phyloP scores from a whole-genome alignment of 1,284 basidiomycete genomes.

The Prillingera fragicola region DNA sequence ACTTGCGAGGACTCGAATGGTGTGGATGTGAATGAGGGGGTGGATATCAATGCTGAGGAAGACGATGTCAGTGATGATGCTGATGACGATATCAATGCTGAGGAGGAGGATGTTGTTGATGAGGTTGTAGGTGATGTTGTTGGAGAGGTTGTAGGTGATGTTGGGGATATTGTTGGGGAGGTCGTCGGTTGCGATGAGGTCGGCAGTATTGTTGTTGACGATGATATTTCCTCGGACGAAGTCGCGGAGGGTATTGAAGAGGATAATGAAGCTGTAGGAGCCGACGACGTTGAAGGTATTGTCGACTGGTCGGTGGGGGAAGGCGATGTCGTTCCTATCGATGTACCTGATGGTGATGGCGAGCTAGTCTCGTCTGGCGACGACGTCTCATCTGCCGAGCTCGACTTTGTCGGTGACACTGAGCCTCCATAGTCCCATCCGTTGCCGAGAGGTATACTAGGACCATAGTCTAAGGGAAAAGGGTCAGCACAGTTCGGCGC shows the following conservation, averaged over 20 bases:
- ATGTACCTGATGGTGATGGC: neutral
- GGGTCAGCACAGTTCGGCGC: neutral
- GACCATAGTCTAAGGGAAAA: conserved; percentile 20
- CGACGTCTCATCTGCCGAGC: neutral
- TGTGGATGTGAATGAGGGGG: neutral
- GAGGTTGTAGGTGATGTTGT: neutral
- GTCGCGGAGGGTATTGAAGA: neutral
- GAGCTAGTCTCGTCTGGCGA: neutral
- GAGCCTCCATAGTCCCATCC: conserved; percentile 26
- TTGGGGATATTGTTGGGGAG: neutral
- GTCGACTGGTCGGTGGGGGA: neutral
- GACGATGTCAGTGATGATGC: neutral
- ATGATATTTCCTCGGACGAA: no score
- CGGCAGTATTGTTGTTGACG: neutral
- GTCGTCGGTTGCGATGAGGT: neutral
- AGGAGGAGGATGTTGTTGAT: conserved; percentile 3
- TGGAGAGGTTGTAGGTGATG: neutral
- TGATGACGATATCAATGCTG: conserved; percentile 1
- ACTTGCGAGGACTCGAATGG: no score
- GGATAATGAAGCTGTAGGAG: neutral
- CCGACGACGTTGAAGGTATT: neutral
- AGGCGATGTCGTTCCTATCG: neutral
- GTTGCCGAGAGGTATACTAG: conserved; percentile 22
- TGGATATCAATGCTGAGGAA: neutral
- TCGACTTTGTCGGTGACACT: conserved; percentile 9